Conservation (phyloP, 805 yeast genomes). For the Yamadazyma scolyti region DNA sequence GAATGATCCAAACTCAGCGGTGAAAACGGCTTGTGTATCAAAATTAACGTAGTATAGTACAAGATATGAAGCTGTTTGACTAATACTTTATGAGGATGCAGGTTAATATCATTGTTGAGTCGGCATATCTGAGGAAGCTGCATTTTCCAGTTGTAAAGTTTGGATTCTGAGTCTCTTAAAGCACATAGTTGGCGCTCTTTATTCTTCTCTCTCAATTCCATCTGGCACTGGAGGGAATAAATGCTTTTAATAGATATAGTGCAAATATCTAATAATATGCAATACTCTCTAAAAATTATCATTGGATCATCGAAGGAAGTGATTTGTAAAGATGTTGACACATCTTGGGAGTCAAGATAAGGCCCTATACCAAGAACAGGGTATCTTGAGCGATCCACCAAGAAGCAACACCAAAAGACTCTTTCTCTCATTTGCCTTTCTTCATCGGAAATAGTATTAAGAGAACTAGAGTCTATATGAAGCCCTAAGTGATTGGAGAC, state of each 20-base stretch:
- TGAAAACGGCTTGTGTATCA: neutral
- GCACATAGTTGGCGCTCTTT: constrained; percentile 1
- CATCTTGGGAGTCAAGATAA: neutral
- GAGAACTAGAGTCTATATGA: neutral
- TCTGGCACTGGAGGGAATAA: neutral
- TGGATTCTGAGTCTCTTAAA: constrained; percentile 1
- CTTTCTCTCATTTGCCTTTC: constrained; percentile 1
- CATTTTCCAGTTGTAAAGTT: neutral
- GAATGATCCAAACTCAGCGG: neutral
- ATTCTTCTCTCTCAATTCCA: constrained; percentile 1
- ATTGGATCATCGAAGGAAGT: neutral
- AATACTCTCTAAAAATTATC: neutral
- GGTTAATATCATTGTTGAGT: neutral
- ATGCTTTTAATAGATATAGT: neutral
- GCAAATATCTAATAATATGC: neutral
- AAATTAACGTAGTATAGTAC: neutral
- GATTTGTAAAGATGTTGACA: neutral
- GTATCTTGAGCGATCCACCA: neutral
- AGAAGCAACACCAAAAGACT: constrained; percentile 1
- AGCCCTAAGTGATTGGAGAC: neutral
- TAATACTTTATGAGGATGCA: neutral
- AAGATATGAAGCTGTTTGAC: neutral
- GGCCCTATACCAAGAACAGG: constrained; percentile 1
- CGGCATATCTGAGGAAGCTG: constrained; percentile 2
- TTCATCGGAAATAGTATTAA: neutral